Percentiles rank a stretch among this genome's conserved stretches.
Conservation (phyloP, 352 stramenopile genomes). For the Thraustotheca clavata region DNA sequence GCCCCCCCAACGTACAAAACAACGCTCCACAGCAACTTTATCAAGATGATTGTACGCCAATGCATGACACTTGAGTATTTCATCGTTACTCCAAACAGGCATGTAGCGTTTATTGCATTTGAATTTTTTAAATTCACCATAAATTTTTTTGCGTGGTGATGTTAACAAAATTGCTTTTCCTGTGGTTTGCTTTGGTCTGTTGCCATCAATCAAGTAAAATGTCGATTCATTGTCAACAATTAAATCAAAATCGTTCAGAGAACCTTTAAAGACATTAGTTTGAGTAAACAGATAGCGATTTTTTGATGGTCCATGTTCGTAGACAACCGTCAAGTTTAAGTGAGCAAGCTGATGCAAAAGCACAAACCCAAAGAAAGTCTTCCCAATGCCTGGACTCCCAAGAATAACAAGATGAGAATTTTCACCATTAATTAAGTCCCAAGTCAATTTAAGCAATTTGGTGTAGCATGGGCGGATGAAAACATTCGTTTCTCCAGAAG, state of each 20-base stretch:
- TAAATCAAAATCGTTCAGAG: conserved; percentile 22
- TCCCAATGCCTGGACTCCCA: conserved; percentile 28
- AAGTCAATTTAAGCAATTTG: conserved; percentile 22
- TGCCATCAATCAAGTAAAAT: conserved; percentile 29
- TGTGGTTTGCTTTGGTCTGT: conserved; percentile 23
- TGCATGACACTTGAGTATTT: conserved; percentile 26
- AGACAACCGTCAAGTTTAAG: conserved; percentile 25
- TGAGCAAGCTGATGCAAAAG: conserved; percentile 26
- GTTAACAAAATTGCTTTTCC: conserved; percentile 30
- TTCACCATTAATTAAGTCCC: conserved; percentile 20
- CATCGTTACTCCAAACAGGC: conserved; percentile 24
- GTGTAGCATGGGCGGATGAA: conserved; percentile 30
- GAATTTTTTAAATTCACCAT: conserved; percentile 27
- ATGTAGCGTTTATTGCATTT: conserved; percentile 25
- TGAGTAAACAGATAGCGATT: conserved; percentile 9
- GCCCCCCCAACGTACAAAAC: conserved; percentile 29
- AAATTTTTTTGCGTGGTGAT: conserved; percentile 20
- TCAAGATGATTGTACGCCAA: conserved; percentile 13
- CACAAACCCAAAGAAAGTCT: conserved; percentile 27
- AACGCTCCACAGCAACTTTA: conserved; percentile 11
- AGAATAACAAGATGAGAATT: conserved; percentile 32
- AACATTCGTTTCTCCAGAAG: conserved; percentile 22
- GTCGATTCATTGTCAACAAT: conserved; percentile 26
- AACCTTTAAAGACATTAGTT: conserved; percentile 23
- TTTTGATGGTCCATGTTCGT: conserved; percentile 20